Base-by-base conservation (phyloP, 441 rosid species). In the Jatropha podagrica region DNA sequence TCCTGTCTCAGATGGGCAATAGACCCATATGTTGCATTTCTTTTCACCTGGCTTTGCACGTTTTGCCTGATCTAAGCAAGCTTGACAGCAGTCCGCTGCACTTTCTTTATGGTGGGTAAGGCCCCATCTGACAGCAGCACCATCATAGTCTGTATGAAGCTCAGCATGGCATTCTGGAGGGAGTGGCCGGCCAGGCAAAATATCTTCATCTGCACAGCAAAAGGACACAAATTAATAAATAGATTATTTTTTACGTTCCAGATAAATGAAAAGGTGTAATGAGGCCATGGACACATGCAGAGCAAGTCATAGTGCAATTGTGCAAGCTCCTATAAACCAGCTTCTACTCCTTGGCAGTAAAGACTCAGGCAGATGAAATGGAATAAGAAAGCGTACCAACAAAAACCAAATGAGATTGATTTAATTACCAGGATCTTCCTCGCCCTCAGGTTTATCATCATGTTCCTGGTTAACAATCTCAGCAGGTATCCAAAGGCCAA, bases 71-170 rank as follows among this genome's bases (percentile, higher is more conserved):
- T 94, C 96, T 78, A 92, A 82, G 84, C 99, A 96, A 69, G 98
- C 97, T 77, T 94, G 95, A 84, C 99, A 96, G 82, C 99, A 96
- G 70, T 94, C 97, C 10, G 97, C 97, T 48, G 98, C 99, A 83
- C 98, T 96, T 81, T 94, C 97, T 86, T 89, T 92, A 62, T 81
- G 98, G 81, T 94, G 93, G 18, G 97, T 89, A 20, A 90, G 97
- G 76, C 99, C 99, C 99, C 99, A 96, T 83, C 93, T 89, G 71
- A 96, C 96, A 68, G 99, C 99, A 55, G 76, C 89, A 52, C 99
- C 99, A 65, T 54, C 95, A 71, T 94, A 96, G 82, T 96, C 99
- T 13, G 97, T 74, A 86, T 94, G 98, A 82, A 96, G 94, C 83
- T 94, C 90, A 18, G 89, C 84, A 65, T 85, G 83, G 74, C 99